Base-by-base conservation (phyloP, 495 filamentous ascomycete species). In the Penicillium egyptiacum region DNA sequence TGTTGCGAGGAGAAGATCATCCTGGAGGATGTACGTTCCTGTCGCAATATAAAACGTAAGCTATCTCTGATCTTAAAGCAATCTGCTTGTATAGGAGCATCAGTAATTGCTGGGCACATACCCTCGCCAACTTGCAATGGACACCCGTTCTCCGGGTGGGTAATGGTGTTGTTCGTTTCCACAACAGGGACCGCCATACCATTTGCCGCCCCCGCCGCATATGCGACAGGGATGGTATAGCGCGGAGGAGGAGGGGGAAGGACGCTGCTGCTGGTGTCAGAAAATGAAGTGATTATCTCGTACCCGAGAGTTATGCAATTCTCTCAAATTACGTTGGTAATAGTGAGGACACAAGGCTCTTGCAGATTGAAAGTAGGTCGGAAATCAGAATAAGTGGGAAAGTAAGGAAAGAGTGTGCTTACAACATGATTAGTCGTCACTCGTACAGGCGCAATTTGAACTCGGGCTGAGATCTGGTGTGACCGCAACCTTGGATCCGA, bases 71-170 rank as follows among this genome's bases (percentile, higher is more conserved):
- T 8, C 28, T 9, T 5, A 19, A 37, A 31, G 39, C 10, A 39
- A 54, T 4, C n/a, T 22, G 40, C 5, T 12, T 33, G 23, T 31
- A 39, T 58, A 31, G 60, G 57, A 31, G 48, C 35, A 65, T 9
- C 4, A 60, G n/a, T 48, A 9, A 42, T 11, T 7, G 37, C n/a
- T 19, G 11, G 17, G 16, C 28, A 17, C 61, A 31, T 59, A 91
- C 92, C 94, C 86, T 98, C 94, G 72, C 94, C 94, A 33, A 91
- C 92, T 49, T 95, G 85, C 53, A 98, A 83, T 39, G 90, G 86
- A 60, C 76, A 79, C 20, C 76, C 76, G 30, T 88, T 88, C 47
- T 85, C 83, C 17, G 92, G 91, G 69, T 90, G 88, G 37, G 80
- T 80, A 54, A 98, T 79, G 25, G 85, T 85, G 63, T 98, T 98